A percentile compares a stretch with the other conserved stretches of the same genome.
Conservation (phyloP, 176 grass and related monocot genomes). For the sorghum (Sorghum bicolor) region DNA sequence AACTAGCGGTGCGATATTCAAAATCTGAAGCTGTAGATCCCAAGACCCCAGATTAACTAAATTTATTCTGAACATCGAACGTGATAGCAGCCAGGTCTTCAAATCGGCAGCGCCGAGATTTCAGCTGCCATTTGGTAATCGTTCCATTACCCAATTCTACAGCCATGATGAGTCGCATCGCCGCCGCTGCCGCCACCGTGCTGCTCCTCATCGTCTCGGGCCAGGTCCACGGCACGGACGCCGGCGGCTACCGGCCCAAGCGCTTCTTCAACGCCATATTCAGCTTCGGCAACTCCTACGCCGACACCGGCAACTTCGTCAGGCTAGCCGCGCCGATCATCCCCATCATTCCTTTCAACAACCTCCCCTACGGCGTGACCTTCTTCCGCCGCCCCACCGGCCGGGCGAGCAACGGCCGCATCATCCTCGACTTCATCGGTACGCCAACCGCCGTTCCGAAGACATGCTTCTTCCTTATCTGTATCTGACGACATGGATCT, state of each 20-base stretch:
- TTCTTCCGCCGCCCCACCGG: slow-evolving; percentile 26
- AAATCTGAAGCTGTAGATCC: not conserved
- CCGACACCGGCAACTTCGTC: slow-evolving; percentile 68
- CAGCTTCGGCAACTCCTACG: slow-evolving; percentile 59
- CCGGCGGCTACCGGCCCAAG: not conserved
- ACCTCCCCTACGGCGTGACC: slow-evolving; percentile 33
- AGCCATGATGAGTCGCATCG: not conserved
- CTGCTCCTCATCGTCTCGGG: not conserved
- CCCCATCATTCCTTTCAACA: slow-evolving; percentile 28
- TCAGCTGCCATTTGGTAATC: not conserved
- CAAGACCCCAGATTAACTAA: not conserved
- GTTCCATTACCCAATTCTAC: not conserved
- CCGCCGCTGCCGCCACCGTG: not conserved
- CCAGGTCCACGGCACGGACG: not conserved
- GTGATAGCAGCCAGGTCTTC: no score
- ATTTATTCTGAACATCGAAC: not conserved
- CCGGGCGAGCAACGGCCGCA: slow-evolving; percentile 52
- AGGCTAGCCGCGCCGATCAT: slow-evolving; percentile 23
- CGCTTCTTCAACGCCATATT: slow-evolving; percentile 40
- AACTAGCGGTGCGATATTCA: not conserved
- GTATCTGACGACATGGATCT: not conserved
- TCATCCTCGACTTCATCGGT: slow-evolving; percentile 67
- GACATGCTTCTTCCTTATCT: not conserved
- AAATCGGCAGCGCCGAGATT: not conserved
- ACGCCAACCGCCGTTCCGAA: not conserved